Conservation (phyloP, 768 basidiomycete species). For the Lanmaoa pseudosensibilis region DNA sequence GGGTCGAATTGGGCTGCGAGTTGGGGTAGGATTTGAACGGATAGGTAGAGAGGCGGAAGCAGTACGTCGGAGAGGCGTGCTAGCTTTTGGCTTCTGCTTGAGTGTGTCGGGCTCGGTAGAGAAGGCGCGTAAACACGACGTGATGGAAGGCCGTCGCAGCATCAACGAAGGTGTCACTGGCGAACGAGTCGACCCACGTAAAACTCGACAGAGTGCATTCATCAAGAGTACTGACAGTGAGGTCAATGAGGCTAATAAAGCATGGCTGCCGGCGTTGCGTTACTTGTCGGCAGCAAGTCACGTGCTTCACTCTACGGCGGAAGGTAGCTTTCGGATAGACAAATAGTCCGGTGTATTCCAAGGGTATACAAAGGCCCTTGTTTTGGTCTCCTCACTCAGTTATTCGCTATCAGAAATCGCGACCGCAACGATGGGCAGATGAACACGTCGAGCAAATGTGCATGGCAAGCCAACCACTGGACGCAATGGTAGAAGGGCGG, state of each 20-base stretch:
- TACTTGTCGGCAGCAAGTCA: slow-evolving; percentile 4
- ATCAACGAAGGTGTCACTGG: background rate
- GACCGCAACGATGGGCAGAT: background rate
- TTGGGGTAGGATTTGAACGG: slow-evolving; percentile 82
- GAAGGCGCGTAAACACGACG: slow-evolving; percentile 10
- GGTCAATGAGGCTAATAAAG: background rate
- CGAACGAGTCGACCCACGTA: background rate
- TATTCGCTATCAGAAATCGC: background rate
- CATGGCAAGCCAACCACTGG: background rate
- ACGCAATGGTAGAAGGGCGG: background rate
- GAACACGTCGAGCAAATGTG: background rate
- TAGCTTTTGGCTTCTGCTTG: slow-evolving; percentile 77
- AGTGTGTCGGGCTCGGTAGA: slow-evolving; percentile 22
- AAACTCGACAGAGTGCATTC: slow-evolving; percentile 16
- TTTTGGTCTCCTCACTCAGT: background rate
- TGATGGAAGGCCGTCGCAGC: background rate
- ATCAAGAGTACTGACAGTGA: slow-evolving; percentile 5
- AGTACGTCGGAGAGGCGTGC: slow-evolving; percentile 76
- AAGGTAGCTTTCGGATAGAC: background rate
- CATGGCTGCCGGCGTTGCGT: background rate
- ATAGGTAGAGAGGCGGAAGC: slow-evolving; percentile 86
- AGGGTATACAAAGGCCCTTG: background rate
- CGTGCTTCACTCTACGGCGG: slow-evolving; percentile 5
- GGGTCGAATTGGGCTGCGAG: slow-evolving; percentile 70
- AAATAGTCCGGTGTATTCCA: background rate